Percentiles rank a stretch among this genome's conserved stretches.
phyloP scores from a whole-genome alignment of 2,329 filamentous ascomycete species.

The Apiospora hydei region DNA sequence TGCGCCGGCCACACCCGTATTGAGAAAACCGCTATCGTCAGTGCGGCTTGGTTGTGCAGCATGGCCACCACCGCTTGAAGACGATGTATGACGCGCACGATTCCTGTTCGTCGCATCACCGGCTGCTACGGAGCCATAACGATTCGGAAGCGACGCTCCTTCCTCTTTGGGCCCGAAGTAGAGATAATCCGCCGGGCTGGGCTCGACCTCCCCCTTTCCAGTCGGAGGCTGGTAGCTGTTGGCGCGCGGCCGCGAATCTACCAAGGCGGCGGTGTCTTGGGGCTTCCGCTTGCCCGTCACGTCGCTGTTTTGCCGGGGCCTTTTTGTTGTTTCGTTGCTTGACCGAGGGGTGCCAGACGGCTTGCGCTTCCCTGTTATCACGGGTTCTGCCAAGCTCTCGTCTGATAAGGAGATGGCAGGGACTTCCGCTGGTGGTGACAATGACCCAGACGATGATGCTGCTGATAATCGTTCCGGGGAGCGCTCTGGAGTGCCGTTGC shows the following conservation, averaged over 20 bases:
- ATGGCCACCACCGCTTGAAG: background rate
- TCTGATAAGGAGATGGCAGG: background rate
- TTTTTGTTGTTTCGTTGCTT: background rate
- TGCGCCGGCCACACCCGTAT: constrained; percentile 27
- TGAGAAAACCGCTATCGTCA: constrained; percentile 31
- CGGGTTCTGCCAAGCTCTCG: background rate
- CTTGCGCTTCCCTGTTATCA: background rate
- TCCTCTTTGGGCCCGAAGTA: background rate
- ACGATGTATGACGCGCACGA: background rate
- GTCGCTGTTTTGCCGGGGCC: background rate
- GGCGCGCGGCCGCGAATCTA: background rate
- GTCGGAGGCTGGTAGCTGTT: background rate
- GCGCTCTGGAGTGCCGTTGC: background rate
- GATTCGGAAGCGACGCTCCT: background rate
- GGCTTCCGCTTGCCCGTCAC: constrained; percentile 8
- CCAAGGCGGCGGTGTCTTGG: background rate
- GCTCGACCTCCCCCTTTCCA: background rate
- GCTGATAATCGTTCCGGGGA: background rate
- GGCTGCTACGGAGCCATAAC: background rate
- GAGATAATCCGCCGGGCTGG: background rate
- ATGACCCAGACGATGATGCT: background rate
- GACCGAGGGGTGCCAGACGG: background rate
- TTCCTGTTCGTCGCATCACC: background rate
- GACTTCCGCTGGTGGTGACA: background rate
- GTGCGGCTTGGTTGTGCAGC: constrained; percentile 23